Evolutionary conservation across 306 rosid genomes (phyloP), one percentile per base, ranked within the genome.

Genomic region (Citrullus amarus): DNA sequence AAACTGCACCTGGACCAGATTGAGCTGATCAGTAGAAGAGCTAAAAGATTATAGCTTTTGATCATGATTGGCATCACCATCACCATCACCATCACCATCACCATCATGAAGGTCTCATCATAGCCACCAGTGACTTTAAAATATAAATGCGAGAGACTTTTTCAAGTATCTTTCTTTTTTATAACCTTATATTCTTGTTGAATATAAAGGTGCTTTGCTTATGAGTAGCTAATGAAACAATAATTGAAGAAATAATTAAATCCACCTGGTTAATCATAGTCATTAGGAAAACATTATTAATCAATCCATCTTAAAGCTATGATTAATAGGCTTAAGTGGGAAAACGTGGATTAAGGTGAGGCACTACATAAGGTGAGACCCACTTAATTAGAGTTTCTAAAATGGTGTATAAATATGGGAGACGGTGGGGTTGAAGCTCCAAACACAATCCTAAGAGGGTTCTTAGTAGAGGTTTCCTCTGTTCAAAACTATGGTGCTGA

Each of bases 401-500:
- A 74, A 74, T 18, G 59, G 78, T 51, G 48, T 15, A 67, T 25
- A 57, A 58, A 80, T 41, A 60, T 11, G 32, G n/a, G 13, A 25
- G 20, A 50, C 13, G 17, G 61, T 74, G 78, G 63, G 50, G 48
- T 74, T 53, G 78, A 74, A 74, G 63, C 78, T 74, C 78, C 78
- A 54, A 51, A 38, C 71, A 54, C 20, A 72, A 79, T 34, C 51
- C 74, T 32, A 17, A 10, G 79, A n/a, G 38, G 32, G 25, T 10
- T 60, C 60, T 38, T 53, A 44, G 44, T 17, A 50, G 77, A 50
- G 76, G 39, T 43, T 60, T 72, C 25, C 75, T 66, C 54, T n/a
- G 74, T 38, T 17, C 13, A 85, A 30, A 30, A 54, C 18, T 62
- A 86, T 90, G 97, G 84, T 90, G 84, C 58, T 81, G 82, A 91